These are phyloP conservation scores for Prunus davidiana DNA, from an alignment of 306 rosid species.

Conservation along the genomic window DNA sequence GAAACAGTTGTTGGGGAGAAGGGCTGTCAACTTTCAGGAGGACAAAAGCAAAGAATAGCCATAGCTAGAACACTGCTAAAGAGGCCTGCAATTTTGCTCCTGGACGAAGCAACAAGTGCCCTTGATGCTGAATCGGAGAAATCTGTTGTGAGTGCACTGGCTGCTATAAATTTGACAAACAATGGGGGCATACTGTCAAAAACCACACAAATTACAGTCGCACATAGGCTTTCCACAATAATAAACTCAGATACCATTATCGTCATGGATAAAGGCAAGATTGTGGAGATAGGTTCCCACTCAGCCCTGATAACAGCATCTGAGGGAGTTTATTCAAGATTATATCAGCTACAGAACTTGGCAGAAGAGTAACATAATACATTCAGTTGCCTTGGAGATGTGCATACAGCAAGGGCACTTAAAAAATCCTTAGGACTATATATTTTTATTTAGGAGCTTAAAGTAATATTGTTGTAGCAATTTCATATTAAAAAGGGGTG, in stretches of 20 bases:
- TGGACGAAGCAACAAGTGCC: constrained; percentile 96
- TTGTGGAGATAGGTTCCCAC: constrained; percentile 74
- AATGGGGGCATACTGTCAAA: constrained; percentile 38
- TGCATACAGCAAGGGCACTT: neutral
- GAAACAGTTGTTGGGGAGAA: constrained; percentile 73
- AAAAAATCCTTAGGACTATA: constrained; percentile 8
- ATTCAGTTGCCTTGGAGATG: neutral
- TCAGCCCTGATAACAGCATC: constrained; percentile 44
- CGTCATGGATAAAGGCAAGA: constrained; percentile 72
- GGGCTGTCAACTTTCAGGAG: constrained; percentile 92
- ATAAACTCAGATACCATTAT: constrained; percentile 66
- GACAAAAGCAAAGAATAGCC: constrained; percentile 92
- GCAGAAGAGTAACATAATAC: constrained; percentile 29
- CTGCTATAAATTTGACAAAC: constrained; percentile 41
- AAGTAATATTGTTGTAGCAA: neutral
- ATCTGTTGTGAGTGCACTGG: constrained; percentile 60
- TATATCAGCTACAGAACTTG: constrained; percentile 62
- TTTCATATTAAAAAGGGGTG: constrained; percentile 13
- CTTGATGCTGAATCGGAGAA: constrained; percentile 85
- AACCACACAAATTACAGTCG: constrained; percentile 75
- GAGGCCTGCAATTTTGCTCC: constrained; percentile 69
- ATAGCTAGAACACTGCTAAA: constrained; percentile 77
- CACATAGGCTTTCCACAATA: constrained; percentile 80
- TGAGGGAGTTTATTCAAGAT: constrained; percentile 69
- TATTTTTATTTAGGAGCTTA: constrained; percentile 9